Evolutionary conservation across 2,329 filamentous ascomycete species (phyloP), one percentile per base, ranked within the genome.

Genomic region (Stagonosporopsis tanaceti): DNA sequence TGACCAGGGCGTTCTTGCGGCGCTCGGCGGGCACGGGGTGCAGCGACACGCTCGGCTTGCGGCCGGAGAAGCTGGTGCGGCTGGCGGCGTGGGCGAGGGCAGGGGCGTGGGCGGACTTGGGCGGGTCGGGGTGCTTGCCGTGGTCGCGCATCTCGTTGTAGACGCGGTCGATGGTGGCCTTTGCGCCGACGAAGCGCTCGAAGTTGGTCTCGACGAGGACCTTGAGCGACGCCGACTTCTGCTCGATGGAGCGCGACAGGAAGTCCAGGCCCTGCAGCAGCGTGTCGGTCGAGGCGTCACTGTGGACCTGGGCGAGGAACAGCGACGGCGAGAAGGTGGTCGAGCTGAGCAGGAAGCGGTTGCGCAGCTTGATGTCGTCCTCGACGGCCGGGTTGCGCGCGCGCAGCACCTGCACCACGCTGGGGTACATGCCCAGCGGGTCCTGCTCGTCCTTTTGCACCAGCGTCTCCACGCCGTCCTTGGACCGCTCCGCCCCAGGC

Each of bases 151-250:
- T 99, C 77, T 99, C 95, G 61, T 89, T 96, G 79, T 99, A 99
- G 50, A 99, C 95, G 78, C 96, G 96, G 79, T 99, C 95, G 70
- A 99, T 98, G 7, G 94, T 98, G 17, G 94, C 92, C 77, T 99
- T 99, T 40, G 95, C 95, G 62, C 92, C 90, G 53, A 99, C 95
- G 80, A 99, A 99, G 64, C 94, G 90, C 78, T 99, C 96, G 73
- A 99, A 99, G 76, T 99, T 99, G 63, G 92, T 94, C 77, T 99
- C 95, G 24, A 99, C 95, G 17, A 99, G 84, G 11, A 96, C 91
- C 75, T 99, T 99, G 60, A 99, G 85, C 4, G 93, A 97, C 0
- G 94, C 95, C 0, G 94, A 97, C 77, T 99, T 99, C 78, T 98
- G 92, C 70, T 98, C 95, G 70, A 99, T 99, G 0, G 94, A 97